Evolutionary conservation across 768 basidiomycete species (phyloP).

Genomic region (Mycena rosella): DNA sequence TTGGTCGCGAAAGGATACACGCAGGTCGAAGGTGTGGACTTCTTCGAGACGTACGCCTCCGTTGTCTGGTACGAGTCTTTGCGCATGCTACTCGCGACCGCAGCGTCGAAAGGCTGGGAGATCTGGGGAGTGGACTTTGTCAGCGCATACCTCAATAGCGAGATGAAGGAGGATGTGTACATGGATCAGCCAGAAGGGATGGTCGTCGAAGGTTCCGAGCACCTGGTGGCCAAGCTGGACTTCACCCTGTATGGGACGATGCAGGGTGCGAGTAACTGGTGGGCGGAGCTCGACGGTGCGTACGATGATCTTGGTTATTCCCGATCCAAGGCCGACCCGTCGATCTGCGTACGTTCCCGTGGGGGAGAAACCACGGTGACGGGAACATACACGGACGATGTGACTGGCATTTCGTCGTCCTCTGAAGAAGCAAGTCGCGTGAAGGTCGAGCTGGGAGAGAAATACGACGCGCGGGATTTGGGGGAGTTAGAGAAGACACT

Average conservation of each 20-base stretch:
- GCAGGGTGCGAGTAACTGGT: constrained; percentile 18
- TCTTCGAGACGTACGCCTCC: constrained; percentile 30
- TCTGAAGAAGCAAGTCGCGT: not conserved
- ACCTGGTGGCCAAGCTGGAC: not conserved
- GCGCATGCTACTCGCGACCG: not conserved
- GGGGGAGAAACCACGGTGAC: not conserved
- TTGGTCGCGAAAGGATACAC: constrained; percentile 57
- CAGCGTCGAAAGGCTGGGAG: not conserved
- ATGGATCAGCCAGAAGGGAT: constrained; percentile 14
- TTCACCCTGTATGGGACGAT: constrained; percentile 15
- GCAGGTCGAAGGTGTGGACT: constrained; percentile 51
- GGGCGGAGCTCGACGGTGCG: not conserved
- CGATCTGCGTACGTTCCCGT: not conserved
- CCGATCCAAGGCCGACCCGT: not conserved
- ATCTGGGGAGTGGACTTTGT: constrained; percentile 4
- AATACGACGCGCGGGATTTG: not conserved
- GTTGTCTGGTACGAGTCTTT: constrained; percentile 18
- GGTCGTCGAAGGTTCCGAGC: not conserved
- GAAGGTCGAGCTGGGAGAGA: no score
- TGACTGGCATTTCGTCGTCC: not conserved
- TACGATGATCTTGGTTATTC: not conserved
- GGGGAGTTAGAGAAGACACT: constrained; percentile 21
- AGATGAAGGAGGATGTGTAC: constrained; percentile 15
- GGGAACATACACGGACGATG: constrained; percentile 12
- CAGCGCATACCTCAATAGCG: constrained; percentile 10